phyloP scores from a whole-genome alignment of 2,329 filamentous ascomycete species.

The Calonectria honghensis region DNA sequence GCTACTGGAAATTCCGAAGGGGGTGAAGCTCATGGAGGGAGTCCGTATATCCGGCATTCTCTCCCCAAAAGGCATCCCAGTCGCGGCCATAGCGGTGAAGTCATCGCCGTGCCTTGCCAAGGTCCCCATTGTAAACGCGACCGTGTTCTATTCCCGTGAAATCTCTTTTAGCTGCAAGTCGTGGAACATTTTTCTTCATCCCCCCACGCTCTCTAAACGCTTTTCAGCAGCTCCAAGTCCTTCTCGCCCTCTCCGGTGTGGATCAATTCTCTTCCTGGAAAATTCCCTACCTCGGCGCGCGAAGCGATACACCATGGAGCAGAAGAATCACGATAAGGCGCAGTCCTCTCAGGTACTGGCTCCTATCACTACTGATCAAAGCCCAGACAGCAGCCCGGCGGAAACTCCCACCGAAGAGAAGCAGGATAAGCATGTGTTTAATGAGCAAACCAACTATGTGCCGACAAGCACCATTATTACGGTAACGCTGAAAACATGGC shows the following conservation, averaged over 20 bases:
- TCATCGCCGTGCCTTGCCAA: too few relatives aligned
- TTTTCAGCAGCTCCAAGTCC: background rate
- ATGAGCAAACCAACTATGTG: constrained; percentile 20
- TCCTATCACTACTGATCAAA: background rate
- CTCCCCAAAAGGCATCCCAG: background rate
- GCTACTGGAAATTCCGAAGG: background rate
- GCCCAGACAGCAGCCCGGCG: background rate
- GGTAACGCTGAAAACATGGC: background rate
- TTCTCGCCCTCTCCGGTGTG: background rate
- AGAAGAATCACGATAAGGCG: background rate
- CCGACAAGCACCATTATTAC: constrained; percentile 13
- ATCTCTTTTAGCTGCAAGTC: background rate
- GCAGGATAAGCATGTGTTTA: constrained; percentile 1
- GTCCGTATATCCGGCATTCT: background rate
- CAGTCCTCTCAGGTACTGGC: background rate
- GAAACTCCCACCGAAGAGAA: constrained; percentile 2
- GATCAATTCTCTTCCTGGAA: background rate
- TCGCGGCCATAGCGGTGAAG: background rate
- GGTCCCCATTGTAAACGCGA: background rate
- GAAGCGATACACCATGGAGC: background rate
- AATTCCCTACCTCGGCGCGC: background rate
- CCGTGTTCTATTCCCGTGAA: too few relatives aligned
- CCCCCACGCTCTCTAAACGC: background rate
- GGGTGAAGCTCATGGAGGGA: background rate
- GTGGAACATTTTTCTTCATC: constrained; percentile 2